Evolutionary conservation across 345 rosid species (phyloP).

Genomic region (Excoecaria cochinchinensis): DNA sequence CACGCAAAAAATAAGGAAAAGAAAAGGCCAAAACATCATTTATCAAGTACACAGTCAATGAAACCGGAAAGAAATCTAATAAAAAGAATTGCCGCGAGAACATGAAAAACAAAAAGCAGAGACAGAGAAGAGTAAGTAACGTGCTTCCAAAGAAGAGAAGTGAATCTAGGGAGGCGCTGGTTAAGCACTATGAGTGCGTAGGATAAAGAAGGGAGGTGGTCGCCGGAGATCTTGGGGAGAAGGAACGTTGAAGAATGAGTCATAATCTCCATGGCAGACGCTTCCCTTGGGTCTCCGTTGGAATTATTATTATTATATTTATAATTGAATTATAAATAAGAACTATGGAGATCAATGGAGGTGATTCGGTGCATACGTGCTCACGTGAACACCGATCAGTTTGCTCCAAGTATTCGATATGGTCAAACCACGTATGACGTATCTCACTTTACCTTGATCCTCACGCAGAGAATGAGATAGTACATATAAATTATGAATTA

Average conservation of each 20-base stretch:
- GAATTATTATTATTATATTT: neutral
- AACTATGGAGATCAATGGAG: no score
- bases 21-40: neutral
- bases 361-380: neutral
- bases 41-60: neutral
- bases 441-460: no score
- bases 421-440: no score
- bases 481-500: no score
- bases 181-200: slow-evolving; percentile 77
- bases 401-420: no score
- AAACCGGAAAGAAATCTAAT: neutral
- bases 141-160: slow-evolving; percentile 86
- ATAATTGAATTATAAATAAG: neutral
- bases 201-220: slow-evolving; percentile 25
- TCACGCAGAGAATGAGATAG: no score
- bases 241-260: slow-evolving; percentile 73
- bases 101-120: neutral
- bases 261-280: slow-evolving; percentile 54
- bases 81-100: neutral
- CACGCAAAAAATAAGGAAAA: slow-evolving; percentile 17
- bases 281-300: neutral
- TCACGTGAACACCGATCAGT: neutral
- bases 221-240: slow-evolving; percentile 45
- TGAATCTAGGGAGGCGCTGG: slow-evolving; percentile 65
- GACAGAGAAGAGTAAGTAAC: slow-evolving; percentile 37